These are phyloP conservation scores for Sporothrix variecibatus DNA, from an alignment of 2,329 filamentous ascomycete species.

Conservation along the genomic window DNA sequence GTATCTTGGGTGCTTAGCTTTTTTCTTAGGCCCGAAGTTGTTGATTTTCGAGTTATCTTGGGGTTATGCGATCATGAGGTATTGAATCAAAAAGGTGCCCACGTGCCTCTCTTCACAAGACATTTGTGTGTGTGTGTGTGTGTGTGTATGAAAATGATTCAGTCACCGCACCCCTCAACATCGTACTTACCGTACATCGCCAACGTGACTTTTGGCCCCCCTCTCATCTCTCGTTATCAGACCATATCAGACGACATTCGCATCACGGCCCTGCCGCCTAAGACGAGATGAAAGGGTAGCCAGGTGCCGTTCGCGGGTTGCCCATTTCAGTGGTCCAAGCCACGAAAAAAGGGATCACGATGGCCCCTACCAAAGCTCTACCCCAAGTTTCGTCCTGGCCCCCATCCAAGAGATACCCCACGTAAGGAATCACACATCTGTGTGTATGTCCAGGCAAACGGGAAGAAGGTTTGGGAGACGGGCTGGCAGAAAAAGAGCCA, in stretches of 20 bases:
- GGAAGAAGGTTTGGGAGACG: neutral
- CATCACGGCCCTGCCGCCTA: neutral
- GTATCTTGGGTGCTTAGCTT: neutral
- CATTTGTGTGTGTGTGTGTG: neutral
- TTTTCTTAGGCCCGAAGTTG: neutral
- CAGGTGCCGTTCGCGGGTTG: neutral
- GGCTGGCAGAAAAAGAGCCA: neutral
- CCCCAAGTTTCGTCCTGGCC: constrained; percentile 6
- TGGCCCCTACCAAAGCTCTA: neutral
- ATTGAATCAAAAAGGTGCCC: neutral
- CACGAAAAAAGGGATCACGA: neutral
- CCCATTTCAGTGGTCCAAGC: neutral
- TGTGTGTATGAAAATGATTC: neutral
- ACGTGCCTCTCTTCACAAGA: neutral
- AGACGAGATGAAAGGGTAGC: neutral
- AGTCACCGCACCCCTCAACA: neutral
- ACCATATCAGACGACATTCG: neutral
- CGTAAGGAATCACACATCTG: neutral
- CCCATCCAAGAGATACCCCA: neutral
- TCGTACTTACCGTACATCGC: neutral
- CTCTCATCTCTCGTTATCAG: neutral
- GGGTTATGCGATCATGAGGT: neutral
- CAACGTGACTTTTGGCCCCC: neutral
- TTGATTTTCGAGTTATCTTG: neutral
- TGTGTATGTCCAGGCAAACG: neutral